Evolutionary conservation across 768 basidiomycete species (phyloP), one percentile per base, ranked within the genome.

Genomic region (Trametopsis cervina): DNA sequence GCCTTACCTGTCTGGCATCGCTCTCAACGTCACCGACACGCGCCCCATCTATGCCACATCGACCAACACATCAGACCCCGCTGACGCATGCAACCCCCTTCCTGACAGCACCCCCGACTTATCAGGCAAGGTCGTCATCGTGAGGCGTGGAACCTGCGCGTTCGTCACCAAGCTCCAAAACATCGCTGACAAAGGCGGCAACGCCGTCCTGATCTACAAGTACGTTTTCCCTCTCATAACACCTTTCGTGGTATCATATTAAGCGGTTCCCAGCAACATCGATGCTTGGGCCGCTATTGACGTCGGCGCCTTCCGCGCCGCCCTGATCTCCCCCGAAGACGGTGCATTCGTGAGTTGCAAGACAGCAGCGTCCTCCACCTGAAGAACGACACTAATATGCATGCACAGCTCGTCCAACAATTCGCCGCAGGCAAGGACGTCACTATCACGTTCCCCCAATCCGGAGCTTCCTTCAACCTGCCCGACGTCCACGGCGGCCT

Each of bases 1-100:
- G 44, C 61, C 72, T 13, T 84, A 85, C 62, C 78, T 74, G 60
- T 56, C 66, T 22, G 68, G 69, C 24, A 60, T 69, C 50, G 74
- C 79, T 12, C 62, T 81, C 43, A 59, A 69, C 0, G 60, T 77
- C 22, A 64, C 63, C 1, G 74, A 69, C 2, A 61, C 71, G n/a
- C 63, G 75, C 3, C 71, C 77, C 0, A 72, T 83, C 42, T 83
- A 73, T 47, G 78, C 77, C 17, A 74, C 74, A 5, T 79, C 77
- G 3, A 76, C 68, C n/a, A 69, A 80, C 52, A 71, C 73, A 3
- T 71, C 74, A 3, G 64, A 75, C 26, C 62, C 61, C 1, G 69
- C 76, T 55, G 80, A 82, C 52, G 81, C 78, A 0, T 88, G 84
- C 63, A 60, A 70, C 40, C 67, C 76, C 2, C 66, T 82, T 0